phyloP scores from a whole-genome alignment of 768 basidiomycete species.

The Tephrocybe rancida region DNA sequence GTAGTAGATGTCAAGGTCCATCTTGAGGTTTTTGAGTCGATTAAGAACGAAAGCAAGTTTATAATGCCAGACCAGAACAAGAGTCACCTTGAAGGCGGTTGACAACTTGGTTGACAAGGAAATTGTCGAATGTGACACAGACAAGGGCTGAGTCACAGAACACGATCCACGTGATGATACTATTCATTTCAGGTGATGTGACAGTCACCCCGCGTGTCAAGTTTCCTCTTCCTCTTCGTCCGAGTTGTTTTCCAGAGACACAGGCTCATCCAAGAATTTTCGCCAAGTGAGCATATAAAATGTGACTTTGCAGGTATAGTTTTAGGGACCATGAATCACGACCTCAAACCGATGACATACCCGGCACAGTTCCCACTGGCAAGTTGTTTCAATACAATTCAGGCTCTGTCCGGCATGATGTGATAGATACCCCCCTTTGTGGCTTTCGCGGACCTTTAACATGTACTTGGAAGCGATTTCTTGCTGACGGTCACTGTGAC shows the following conservation, averaged over 20 bases:
- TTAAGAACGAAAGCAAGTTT: slow-evolving; percentile 8
- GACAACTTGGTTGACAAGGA: background rate
- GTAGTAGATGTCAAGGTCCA: slow-evolving; percentile 50
- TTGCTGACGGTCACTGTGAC: background rate
- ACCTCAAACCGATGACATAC: background rate
- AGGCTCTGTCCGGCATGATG: background rate
- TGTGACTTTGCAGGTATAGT: background rate
- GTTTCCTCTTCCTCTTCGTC: background rate
- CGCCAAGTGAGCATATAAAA: background rate
- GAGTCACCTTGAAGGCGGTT: slow-evolving; percentile 3
- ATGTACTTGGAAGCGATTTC: background rate
- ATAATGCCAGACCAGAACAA: slow-evolving; percentile 1
- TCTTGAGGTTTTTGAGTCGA: slow-evolving; percentile 18
- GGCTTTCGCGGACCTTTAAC: slow-evolving; percentile 1
- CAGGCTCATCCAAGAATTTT: background rate
- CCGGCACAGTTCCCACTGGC: slow-evolving; percentile 1
- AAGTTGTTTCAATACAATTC: background rate
- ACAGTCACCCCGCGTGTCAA: background rate
- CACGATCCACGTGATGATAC: slow-evolving; percentile 7
- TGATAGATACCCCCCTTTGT: background rate
- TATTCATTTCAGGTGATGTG: background rate
- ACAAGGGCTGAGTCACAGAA: background rate
- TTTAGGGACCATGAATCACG: background rate
- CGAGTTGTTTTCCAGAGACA: background rate
- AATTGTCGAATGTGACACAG: background rate